phyloP scores from a whole-genome alignment of 202 grass and related monocot genomes.

The Zizania palustris region DNA sequence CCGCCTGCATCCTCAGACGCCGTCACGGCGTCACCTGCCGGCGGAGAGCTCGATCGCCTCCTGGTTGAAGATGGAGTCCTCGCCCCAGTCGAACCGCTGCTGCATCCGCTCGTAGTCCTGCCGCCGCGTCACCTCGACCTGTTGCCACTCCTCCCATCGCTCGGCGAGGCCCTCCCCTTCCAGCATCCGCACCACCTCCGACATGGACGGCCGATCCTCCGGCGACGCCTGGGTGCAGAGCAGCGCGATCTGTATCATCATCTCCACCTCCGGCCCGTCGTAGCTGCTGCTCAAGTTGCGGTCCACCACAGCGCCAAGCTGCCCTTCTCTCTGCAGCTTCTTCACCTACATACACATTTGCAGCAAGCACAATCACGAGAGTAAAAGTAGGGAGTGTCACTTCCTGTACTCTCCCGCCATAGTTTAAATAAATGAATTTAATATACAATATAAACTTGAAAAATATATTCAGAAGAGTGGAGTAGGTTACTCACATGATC shows the following conservation, averaged over 20 bases:
- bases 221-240: constrained; percentile 86
- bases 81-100: constrained; percentile 67
- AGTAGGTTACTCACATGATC: constrained; percentile 66
- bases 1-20: neutral
- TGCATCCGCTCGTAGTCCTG: constrained; percentile 72
- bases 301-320: constrained; percentile 61
- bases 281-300: constrained; percentile 60
- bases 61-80: constrained; percentile 72
- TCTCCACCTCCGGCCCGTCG: constrained; percentile 66
- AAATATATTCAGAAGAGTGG: neutral
- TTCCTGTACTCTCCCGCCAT: too few relatives aligned
- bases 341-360: constrained; percentile 54
- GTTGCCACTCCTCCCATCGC: constrained; percentile 80
- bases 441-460: too few relatives aligned
- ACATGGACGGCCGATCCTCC: constrained; percentile 85
- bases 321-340: constrained; percentile 77
- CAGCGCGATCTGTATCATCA: constrained; percentile 80
- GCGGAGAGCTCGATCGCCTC: constrained; percentile 68
- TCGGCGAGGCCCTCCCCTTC: constrained; percentile 81
- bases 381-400: too few relatives aligned
- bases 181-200: constrained; percentile 86
- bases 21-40: constrained; percentile 44
- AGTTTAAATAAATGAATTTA: too few relatives aligned
- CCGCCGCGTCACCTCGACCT: constrained; percentile 62
- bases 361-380: neutral